A percentile compares a stretch with the other conserved stretches of the same genome.
phyloP scores from a whole-genome alignment of 2,329 filamentous ascomycete genomes.

The Exserohilum turcica region DNA sequence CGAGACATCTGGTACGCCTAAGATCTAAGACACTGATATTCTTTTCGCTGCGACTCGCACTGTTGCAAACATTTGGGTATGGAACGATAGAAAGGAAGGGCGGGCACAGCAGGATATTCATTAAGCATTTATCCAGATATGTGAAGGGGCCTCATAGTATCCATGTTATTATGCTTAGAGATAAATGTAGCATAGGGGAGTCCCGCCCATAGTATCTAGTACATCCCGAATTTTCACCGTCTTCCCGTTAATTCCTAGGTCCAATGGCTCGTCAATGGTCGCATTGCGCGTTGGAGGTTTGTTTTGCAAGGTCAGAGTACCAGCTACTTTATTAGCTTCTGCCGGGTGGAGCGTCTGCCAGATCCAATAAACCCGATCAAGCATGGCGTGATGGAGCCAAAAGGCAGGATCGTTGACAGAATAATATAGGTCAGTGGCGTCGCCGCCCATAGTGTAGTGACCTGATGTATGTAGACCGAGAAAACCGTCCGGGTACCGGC shows the following conservation, averaged over 20 bases:
- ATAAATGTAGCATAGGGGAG: conserved; percentile 6
- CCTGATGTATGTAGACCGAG: conserved; percentile 6
- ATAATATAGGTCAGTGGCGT: conserved; percentile 7
- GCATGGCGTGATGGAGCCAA: conserved; percentile 9
- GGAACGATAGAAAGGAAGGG: too few relatives aligned
- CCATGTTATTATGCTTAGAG: not conserved
- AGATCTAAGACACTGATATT: too few relatives aligned
- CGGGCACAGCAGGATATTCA: too few relatives aligned
- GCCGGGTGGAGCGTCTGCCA: conserved; percentile 8
- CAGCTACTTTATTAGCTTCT: conserved; percentile 8
- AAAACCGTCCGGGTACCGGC: conserved; percentile 6
- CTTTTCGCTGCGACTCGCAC: too few relatives aligned
- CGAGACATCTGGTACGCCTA: too few relatives aligned
- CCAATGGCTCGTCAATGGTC: conserved; percentile 9
- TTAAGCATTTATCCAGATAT: too few relatives aligned
- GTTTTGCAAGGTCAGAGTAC: conserved; percentile 5
- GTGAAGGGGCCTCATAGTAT: too few relatives aligned
- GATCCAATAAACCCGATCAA: conserved; percentile 8
- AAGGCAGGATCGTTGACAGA: conserved; percentile 9
- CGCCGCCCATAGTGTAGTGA: conserved; percentile 6
- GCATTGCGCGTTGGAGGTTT: conserved; percentile 6
- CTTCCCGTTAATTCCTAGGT: conserved; percentile 4
- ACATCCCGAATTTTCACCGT: conserved; percentile 7
- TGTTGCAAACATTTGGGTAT: too few relatives aligned
- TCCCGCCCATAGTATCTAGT: conserved; percentile 5